Percentiles rank a stretch among this genome's conserved stretches.
Conservation (phyloP, 805 yeast species). For the Nakazawaea holstii region DNA sequence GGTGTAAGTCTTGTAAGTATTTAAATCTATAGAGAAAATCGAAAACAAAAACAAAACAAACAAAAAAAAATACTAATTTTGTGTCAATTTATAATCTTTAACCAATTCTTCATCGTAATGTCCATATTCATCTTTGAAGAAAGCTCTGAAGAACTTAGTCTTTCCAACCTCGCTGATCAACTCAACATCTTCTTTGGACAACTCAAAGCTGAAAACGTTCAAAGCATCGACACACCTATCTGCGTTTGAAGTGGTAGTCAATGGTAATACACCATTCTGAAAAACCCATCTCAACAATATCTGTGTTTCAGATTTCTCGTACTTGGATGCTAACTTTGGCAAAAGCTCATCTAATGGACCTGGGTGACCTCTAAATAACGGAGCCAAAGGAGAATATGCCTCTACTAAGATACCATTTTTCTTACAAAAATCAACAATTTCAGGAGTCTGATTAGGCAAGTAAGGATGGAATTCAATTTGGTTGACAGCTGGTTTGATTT, state of each 20-base stretch:
- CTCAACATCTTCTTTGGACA: constrained; percentile 25
- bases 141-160: constrained; percentile 19
- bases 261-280: constrained; percentile 36
- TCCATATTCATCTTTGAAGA: constrained; percentile 17
- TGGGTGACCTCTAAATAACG: constrained; percentile 30
- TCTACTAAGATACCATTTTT: constrained; percentile 31
- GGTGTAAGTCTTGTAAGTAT: not conserved
- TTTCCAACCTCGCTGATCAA: constrained; percentile 22
- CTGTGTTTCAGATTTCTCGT: constrained; percentile 32
- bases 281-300: constrained; percentile 40
- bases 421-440: constrained; percentile 32
- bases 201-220: constrained; percentile 27
- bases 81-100: not conserved
- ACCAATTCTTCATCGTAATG: constrained; percentile 13
- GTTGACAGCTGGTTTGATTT: constrained; percentile 47
- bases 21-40: not conserved
- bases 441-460: constrained; percentile 55
- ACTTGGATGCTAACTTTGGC: constrained; percentile 26
- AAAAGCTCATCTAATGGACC: constrained; percentile 29
- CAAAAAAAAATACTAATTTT: not conserved
- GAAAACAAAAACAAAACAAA: not conserved
- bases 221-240: constrained; percentile 33
- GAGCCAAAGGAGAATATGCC: constrained; percentile 42
- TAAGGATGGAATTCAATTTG: constrained; percentile 66
- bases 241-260: constrained; percentile 39